Base-by-base conservation (phyloP, 345 rosid genomes). In the Ricinus communis region DNA sequence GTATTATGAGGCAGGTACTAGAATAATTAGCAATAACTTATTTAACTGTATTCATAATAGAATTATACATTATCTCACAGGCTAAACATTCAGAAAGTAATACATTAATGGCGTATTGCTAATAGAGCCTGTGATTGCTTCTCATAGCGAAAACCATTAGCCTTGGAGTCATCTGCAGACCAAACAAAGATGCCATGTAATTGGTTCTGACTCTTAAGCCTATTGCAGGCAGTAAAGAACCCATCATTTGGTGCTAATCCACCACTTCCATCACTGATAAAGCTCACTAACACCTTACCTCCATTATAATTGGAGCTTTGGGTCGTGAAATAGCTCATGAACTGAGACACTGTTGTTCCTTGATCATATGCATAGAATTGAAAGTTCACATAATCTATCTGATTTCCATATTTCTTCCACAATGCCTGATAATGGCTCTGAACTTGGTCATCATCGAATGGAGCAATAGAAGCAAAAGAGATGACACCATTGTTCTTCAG, bases 401-500 rank as follows among this genome's bases (percentile, higher is more conserved):
- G 33, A 41, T 69, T 24, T 8, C 72, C 72, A 27, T 56, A 69
- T 19, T 52, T 41, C 18, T 45, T 69, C 72, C 72, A 69, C 25
- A 69, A 43, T 11, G 72, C 64, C 63, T 40, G 5, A 60, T 69
- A 69, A 57, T 69, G 64, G 24, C 19, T 38, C n/a, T 69, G 72
- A 16, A 69, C 72, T 45, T 69, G 54, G 16, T 41, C 63, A n/a
- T 69, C 54, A 13, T 56, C 64, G 16, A 69, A 69, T 4, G 73
- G 73, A 45, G 73, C 73, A 6, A 69, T 58, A 28, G 73, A 69
- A 8, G 73, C 73, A 19, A 69, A 58, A n/a, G 65, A 57, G 65
- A 69, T 58, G 19, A 58, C 56, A 5, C 30, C 21, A 30, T 69
- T 69, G 2, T 11, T 69, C 73, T 57, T 69, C 6, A 69, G 56